Evolutionary conservation across 768 basidiomycete species (phyloP), one percentile per base, ranked within the genome.

Genomic region (Mycena rosella): DNA sequence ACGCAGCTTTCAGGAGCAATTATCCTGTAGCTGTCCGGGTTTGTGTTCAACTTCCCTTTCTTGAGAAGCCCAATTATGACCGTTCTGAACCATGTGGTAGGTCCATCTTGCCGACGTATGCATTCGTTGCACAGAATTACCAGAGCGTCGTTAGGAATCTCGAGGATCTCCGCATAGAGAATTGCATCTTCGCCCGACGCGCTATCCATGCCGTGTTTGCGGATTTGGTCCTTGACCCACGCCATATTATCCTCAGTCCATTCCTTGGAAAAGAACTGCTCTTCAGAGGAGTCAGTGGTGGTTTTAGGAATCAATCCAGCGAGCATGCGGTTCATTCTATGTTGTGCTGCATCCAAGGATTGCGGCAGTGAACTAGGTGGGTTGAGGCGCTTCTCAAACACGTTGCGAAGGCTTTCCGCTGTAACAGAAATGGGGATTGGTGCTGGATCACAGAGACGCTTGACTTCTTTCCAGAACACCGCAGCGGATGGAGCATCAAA

Each of bases 31-130:
- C 11, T 34, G 32, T 51, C 8, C 71, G 69, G 6, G 70, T 45
- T 2, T 68, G 61, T 32, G 68, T 71, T 55, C 68, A 57, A 18
- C 70, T 52, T 49, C 68, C 71, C 1, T 73, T 52, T 9, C 68
- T 40, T 52, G 63, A 70, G 40, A 14, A 51, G 29, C 3, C 26
- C 49, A 9, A 51, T 29, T 3, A 51, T 27, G 22, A n/a, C 44
- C 5, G 44, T 27, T 29, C 26, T 51, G 13, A 51, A 20, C 26
- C 49, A 51, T 4, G 24, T 51, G 2, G 49, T 29, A 27, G 49
- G 26, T 2, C 18, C 24, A 7, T 6, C 49, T 13, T n/a, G 2
- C 7, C 24, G 26, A 2, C 49, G 5, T 6, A 51, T 29, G 29
- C 49, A 51, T 30, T 51, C 49, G n/a, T 51, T 51, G 13, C 44